A percentile compares a stretch with the other conserved stretches of the same genome.
Conservation (phyloP, 169 alveolate genomes). For the Plasmodium gaboni region DNA sequence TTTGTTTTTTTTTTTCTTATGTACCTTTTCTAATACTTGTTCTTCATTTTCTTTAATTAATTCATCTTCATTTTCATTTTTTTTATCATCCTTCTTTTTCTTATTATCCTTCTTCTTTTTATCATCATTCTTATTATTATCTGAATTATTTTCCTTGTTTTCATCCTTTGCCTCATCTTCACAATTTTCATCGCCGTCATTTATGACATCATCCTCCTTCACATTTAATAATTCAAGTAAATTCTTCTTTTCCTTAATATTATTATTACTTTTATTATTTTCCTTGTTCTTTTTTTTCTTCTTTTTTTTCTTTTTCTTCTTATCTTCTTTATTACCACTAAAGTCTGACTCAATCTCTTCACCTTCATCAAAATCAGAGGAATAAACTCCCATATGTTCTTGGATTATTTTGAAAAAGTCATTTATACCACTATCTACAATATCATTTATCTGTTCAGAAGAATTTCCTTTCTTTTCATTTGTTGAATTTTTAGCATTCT, state of each 20-base stretch:
- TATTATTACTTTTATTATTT: background rate
- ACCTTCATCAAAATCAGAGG: constrained; percentile 49
- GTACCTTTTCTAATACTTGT: background rate
- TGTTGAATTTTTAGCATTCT: constrained; percentile 14
- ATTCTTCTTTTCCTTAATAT: constrained; percentile 7
- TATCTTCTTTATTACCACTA: constrained; percentile 1
- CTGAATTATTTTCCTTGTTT: background rate
- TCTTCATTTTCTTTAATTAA: background rate
- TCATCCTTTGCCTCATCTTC: constrained; percentile 6
- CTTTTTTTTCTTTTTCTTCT: constrained; percentile 21
- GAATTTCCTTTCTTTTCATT: constrained; percentile 7
- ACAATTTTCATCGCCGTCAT: background rate
- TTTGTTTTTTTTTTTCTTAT: background rate
- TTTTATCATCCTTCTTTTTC: constrained; percentile 1
- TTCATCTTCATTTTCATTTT: background rate
- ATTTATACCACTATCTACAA: constrained; percentile 41
- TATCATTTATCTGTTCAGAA: constrained; percentile 44
- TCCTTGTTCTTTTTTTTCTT: constrained; percentile 1
- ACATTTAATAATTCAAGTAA: background rate
- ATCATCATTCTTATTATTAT: background rate
- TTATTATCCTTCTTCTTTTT: constrained; percentile 10
- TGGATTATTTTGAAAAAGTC: constrained; percentile 64
- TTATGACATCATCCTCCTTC: constrained; percentile 9
- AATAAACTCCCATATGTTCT: constrained; percentile 69
- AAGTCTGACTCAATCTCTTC: background rate